These are phyloP conservation scores for Stygiomarasmius scandens DNA, from an alignment of 1,284 basidiomycete genomes.

Conservation along the genomic window DNA sequence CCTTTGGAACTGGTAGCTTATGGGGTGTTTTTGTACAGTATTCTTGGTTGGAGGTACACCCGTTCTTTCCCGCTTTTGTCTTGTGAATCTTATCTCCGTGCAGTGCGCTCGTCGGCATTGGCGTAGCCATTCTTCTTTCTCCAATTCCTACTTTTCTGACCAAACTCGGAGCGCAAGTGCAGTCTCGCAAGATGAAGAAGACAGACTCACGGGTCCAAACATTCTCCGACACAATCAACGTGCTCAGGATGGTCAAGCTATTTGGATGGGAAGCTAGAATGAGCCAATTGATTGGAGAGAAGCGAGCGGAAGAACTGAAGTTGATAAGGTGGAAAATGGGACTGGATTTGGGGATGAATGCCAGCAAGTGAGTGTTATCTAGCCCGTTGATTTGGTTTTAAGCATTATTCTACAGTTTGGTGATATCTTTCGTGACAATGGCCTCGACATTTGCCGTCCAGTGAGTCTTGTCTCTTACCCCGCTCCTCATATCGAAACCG, in stretches of 20 bases:
- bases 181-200: constrained; percentile 23
- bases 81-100: not conserved
- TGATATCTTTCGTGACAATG: constrained; percentile 59
- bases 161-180: constrained; percentile 21
- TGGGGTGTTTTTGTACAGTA: constrained; percentile 44
- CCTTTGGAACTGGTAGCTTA: constrained; percentile 34
- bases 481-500: too few relatives aligned
- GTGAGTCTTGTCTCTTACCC: constrained; percentile 1
- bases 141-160: constrained; percentile 47
- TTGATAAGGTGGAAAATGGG: constrained; percentile 47
- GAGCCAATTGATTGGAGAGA: constrained; percentile 48
- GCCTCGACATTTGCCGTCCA: constrained; percentile 51
- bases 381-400: not conserved
- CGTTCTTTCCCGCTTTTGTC: not conserved
- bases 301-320: constrained; percentile 58
- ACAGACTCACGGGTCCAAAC: constrained; percentile 25
- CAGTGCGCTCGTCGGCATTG: constrained; percentile 56
- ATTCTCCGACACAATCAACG: constrained; percentile 41
- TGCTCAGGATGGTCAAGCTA: constrained; percentile 62
- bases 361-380: constrained; percentile 6
- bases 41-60: constrained; percentile 48
- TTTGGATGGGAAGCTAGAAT: constrained; percentile 74
- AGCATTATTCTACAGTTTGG: constrained; percentile 33
- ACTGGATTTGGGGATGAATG: constrained; percentile 31
- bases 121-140: constrained; percentile 46